Percentiles rank a stretch among this genome's conserved stretches.
phyloP scores from a whole-genome alignment of 495 filamentous ascomycete genomes.

The Durotheca rogersii region DNA sequence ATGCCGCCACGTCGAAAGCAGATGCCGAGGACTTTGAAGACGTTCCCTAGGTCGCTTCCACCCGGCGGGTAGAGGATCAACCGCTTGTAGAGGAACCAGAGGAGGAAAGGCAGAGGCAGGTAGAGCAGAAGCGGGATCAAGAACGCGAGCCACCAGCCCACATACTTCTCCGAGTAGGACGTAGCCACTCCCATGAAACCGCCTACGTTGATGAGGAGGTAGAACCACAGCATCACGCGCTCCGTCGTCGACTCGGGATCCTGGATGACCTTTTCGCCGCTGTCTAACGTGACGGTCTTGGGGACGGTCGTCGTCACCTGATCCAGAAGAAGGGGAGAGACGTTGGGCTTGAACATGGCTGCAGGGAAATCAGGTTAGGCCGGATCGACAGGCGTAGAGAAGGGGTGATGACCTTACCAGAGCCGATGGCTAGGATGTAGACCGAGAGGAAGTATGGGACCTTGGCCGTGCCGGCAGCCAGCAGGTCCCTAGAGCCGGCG shows the following conservation, averaged over 20 bases:
- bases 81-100: constrained; percentile 54
- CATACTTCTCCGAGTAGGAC: constrained; percentile 50
- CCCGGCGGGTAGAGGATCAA: constrained; percentile 52
- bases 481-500: constrained; percentile 59
- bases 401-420: constrained; percentile 68
- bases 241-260: constrained; percentile 62
- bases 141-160: constrained; percentile 73
- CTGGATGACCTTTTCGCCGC: constrained; percentile 57
- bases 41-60: constrained; percentile 55
- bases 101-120: constrained; percentile 55
- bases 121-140: constrained; percentile 66
- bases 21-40: constrained; percentile 54
- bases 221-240: constrained; percentile 65
- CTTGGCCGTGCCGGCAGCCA: constrained; percentile 57
- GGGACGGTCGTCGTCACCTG: constrained; percentile 54
- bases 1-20: constrained; percentile 59
- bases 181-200: constrained; percentile 58
- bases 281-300: constrained; percentile 44
- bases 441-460: constrained; percentile 60
- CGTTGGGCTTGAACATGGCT: constrained; percentile 66
- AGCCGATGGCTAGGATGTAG: constrained; percentile 60
- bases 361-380: constrained; percentile 6
- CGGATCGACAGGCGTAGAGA: background rate
- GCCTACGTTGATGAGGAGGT: constrained; percentile 66
- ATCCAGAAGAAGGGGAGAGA: constrained; percentile 61